Evolutionary conservation across 805 yeast species (phyloP).

Genomic region (Saccharomycopsis javanensis): DNA sequence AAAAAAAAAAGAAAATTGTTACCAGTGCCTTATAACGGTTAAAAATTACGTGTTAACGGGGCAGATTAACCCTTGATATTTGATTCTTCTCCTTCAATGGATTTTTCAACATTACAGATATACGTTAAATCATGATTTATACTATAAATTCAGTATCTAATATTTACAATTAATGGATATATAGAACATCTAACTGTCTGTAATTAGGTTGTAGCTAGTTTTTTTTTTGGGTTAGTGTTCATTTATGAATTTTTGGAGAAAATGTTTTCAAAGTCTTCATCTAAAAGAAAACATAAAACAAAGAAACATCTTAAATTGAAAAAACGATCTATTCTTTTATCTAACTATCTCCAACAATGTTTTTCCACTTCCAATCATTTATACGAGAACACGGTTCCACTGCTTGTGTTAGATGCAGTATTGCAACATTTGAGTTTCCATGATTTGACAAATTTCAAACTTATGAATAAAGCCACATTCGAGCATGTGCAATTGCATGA

Average conservation of each 20-base stretch:
- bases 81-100: no score
- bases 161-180: no score
- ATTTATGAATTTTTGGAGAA: neutral
- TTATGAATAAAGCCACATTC: conserved; percentile 14
- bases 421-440: conserved; percentile 9
- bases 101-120: no score
- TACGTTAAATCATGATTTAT: no score
- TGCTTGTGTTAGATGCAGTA: conserved; percentile 10
- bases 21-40: no score
- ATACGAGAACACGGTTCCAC: conserved; percentile 7
- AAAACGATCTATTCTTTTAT: conserved; percentile 15
- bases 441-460: conserved; percentile 12
- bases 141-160: no score
- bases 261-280: conserved; percentile 2
- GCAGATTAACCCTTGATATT: no score
- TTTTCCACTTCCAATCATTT: neutral
- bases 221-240: neutral
- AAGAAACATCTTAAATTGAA: conserved; percentile 10
- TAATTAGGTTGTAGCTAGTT: no score
- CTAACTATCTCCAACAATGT: conserved; percentile 14
- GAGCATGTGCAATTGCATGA: conserved; percentile 13
- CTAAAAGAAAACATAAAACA: conserved; percentile 5
- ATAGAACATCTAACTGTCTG: no score
- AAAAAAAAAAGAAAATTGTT: no score
- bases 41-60: no score